Conservation (phyloP, 2,329 filamentous ascomycete species). For the Aspergillus pseudoterreus region DNA sequence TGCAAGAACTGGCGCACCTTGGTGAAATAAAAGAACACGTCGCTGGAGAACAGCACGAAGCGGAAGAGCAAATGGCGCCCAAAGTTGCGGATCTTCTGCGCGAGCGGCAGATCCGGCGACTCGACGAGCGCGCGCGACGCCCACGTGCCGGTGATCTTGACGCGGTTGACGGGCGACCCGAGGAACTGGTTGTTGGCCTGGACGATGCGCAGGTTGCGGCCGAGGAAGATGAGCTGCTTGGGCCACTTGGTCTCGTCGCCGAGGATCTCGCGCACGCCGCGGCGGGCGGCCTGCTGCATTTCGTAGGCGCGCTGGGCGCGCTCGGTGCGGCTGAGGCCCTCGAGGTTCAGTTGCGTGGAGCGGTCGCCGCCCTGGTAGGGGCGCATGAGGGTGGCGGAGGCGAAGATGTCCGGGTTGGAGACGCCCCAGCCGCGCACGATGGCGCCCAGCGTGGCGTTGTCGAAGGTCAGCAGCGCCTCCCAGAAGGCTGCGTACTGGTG, state of each 20-base stretch:
- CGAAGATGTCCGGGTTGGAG: constrained; percentile 84
- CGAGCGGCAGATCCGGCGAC: constrained; percentile 60
- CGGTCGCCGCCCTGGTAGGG: constrained; percentile 84
- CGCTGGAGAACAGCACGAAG: constrained; percentile 68
- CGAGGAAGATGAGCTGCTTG: constrained; percentile 86
- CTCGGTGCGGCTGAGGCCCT: constrained; percentile 52
- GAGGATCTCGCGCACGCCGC: constrained; percentile 73
- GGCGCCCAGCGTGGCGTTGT: constrained; percentile 72
- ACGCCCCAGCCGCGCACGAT: constrained; percentile 84
- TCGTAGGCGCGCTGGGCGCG: constrained; percentile 64
- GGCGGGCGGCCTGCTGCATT: constrained; percentile 70
- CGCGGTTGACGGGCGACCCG: constrained; percentile 80
- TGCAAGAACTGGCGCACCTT: constrained; percentile 74
- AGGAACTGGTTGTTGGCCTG: constrained; percentile 91
- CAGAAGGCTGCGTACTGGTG: constrained; percentile 86
- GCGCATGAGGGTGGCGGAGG: constrained; percentile 80
- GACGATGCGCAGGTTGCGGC: constrained; percentile 86
- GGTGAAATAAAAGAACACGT: constrained; percentile 78
- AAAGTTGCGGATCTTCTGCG: constrained; percentile 64
- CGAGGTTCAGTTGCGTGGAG: constrained; percentile 56
- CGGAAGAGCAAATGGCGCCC: constrained; percentile 80
- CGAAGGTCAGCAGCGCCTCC: constrained; percentile 90
- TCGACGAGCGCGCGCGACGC: constrained; percentile 79
- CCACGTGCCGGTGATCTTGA: constrained; percentile 93
- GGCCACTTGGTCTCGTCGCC: constrained; percentile 86